Evolutionary conservation across 371 early-diverging fungal genomes (phyloP).

Genomic region (Syncephalastrum contaminatum): DNA sequence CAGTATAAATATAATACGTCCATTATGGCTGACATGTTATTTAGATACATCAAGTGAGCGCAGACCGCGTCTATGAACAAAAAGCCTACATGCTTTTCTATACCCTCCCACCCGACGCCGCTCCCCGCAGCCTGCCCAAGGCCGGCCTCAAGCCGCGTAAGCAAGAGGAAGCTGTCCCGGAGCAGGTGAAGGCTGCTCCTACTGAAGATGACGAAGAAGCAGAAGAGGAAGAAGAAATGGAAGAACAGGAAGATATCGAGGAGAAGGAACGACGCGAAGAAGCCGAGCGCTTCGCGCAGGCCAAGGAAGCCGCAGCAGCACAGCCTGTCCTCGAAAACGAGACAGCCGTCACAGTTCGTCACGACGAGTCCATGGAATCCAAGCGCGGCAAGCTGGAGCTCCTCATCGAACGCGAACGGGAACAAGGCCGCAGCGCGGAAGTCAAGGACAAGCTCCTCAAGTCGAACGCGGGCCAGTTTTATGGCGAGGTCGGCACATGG

Average conservation of each 20-base stretch:
- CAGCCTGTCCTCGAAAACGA: slow-evolving; percentile 30
- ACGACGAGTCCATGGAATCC: slow-evolving; percentile 50
- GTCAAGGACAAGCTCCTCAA: slow-evolving; percentile 46
- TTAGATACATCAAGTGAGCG: slow-evolving; percentile 67
- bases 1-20: background rate
- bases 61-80: slow-evolving; percentile 68
- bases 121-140: slow-evolving; percentile 16
- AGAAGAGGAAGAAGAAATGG: slow-evolving; percentile 14
- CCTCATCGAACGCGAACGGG: slow-evolving; percentile 48
- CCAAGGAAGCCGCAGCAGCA: slow-evolving; percentile 36
- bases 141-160: slow-evolving; percentile 12
- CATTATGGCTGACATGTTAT: background rate
- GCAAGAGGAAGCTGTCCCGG: slow-evolving; percentile 14
- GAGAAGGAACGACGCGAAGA: slow-evolving; percentile 31
- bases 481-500: slow-evolving; percentile 50
- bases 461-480: slow-evolving; percentile 31
- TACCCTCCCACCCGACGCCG: slow-evolving; percentile 19
- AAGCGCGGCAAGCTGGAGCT: slow-evolving; percentile 55
- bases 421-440: slow-evolving; percentile 39
- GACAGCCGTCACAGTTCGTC: slow-evolving; percentile 47
- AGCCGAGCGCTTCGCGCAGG: slow-evolving; percentile 21
- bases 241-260: slow-evolving; percentile 12
- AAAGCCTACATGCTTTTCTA: slow-evolving; percentile 87
- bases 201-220: slow-evolving; percentile 7
- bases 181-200: background rate